Evolutionary conservation across 192 early-diverging fungal species (phyloP).

Genomic region (Physocladia obscura): DNA sequence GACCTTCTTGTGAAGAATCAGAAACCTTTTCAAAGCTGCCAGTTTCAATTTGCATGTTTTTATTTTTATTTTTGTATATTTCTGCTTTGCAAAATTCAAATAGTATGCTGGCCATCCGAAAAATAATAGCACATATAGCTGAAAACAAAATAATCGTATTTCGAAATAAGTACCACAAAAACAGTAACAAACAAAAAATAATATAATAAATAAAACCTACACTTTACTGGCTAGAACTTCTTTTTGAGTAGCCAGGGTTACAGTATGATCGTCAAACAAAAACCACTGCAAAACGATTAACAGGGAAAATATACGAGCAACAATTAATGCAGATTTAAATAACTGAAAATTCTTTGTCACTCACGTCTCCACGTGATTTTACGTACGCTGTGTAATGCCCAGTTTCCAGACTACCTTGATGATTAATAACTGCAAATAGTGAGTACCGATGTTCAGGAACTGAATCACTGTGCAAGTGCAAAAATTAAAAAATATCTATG

Average conservation of each 20-base stretch:
- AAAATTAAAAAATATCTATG: background rate
- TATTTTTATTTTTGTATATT: background rate
- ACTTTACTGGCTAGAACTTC: conserved; percentile 75
- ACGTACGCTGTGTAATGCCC: conserved; percentile 93
- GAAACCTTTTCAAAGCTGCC: too few relatives aligned
- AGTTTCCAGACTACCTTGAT: conserved; percentile 86
- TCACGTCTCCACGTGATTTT: conserved; percentile 70
- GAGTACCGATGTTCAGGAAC: conserved; percentile 74
- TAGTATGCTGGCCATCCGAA: too few relatives aligned
- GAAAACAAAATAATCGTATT: too few relatives aligned
- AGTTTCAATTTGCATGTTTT: background rate
- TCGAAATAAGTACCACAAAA: too few relatives aligned
- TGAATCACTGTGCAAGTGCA: conserved; percentile 32
- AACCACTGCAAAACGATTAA: conserved; percentile 68
- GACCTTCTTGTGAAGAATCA: too few relatives aligned
- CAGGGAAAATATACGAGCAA: background rate
- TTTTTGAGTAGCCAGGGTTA: conserved; percentile 64
- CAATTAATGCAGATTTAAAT: background rate
- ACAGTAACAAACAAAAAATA: too few relatives aligned
- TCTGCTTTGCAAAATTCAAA: background rate
- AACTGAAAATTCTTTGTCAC: background rate
- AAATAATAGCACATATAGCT: too few relatives aligned
- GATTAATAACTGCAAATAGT: conserved; percentile 90
- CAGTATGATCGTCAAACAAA: conserved; percentile 81
- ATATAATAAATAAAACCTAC: conserved; percentile 14